Conservation (phyloP, 1,284 basidiomycete genomes). For the Golubevia sp. region DNA sequence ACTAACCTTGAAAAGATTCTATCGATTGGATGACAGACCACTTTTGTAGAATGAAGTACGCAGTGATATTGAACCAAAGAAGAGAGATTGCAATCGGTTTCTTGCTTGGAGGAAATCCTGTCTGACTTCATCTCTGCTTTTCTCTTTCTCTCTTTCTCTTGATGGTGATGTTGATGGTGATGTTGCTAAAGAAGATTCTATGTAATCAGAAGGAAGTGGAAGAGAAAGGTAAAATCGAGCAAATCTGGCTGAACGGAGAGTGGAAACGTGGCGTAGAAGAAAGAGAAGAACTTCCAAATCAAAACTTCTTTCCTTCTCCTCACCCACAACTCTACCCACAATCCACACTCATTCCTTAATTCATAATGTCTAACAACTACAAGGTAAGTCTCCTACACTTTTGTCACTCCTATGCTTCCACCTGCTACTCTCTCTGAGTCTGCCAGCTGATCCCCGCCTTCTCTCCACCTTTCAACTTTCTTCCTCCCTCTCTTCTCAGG, state of each 20-base stretch:
- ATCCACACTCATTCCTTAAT: not conserved
- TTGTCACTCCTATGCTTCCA: not conserved
- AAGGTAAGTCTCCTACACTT: not conserved
- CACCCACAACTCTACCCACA: not conserved
- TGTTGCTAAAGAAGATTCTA: no score
- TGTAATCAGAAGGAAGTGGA: not conserved
- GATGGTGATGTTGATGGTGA: no score
- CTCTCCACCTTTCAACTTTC: not conserved
- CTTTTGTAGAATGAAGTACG: not conserved
- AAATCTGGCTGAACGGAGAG: no score
- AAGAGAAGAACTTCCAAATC: no score
- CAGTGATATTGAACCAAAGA: not conserved
- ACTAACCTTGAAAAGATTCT: not conserved
- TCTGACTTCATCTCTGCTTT: not conserved
- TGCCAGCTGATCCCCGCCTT: not conserved
- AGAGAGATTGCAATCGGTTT: not conserved
- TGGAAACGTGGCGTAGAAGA: no score
- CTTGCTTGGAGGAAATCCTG: not conserved
- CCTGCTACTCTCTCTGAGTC: not conserved
- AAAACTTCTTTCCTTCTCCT: no score
- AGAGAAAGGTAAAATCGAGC: no score
- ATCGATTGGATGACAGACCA: not conserved
- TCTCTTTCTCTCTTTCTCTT: not conserved
- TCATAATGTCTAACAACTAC: not conserved
- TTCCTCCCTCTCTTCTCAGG: slow-evolving; percentile 22